These are phyloP conservation scores for Stagonosporopsis cucurbitacearum DNA, from an alignment of 2,329 filamentous ascomycete species.

Conservation along the genomic window DNA sequence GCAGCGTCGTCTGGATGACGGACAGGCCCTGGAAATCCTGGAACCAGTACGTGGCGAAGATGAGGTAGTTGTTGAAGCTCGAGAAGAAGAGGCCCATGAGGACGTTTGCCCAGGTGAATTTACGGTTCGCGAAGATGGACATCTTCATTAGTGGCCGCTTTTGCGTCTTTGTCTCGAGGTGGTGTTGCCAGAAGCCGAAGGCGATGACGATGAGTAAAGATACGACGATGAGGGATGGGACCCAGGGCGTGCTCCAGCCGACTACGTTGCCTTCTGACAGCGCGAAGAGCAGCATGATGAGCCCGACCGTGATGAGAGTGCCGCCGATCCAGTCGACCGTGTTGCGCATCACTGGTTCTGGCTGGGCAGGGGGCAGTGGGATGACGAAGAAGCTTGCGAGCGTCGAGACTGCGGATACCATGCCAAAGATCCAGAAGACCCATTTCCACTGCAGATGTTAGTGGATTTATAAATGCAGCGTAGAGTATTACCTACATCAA, in stretches of 20 bases:
- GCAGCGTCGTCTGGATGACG: conserved; percentile 70
- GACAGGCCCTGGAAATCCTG: conserved; percentile 69
- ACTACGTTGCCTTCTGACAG: conserved; percentile 73
- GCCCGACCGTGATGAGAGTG: conserved; percentile 65
- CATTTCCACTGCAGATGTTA: conserved; percentile 34
- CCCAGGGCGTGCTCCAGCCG: conserved; percentile 70
- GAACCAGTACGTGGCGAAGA: conserved; percentile 74
- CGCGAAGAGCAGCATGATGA: conserved; percentile 69
- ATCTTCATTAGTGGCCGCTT: conserved; percentile 69
- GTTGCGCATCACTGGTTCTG: conserved; percentile 46
- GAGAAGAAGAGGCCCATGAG: conserved; percentile 72
- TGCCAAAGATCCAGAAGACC: conserved; percentile 63
- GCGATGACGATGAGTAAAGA: conserved; percentile 62
- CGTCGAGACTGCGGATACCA: conserved; percentile 64
- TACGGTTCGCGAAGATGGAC: conserved; percentile 65
- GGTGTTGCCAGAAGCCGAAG: conserved; percentile 68
- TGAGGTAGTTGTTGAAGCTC: conserved; percentile 70
- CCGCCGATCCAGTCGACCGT: conserved; percentile 73
- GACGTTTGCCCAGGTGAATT: conserved; percentile 68
- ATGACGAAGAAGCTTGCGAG: conserved; percentile 66
- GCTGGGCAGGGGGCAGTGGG: conserved; percentile 55
- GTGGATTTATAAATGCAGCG: neutral
- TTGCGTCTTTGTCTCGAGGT: conserved; percentile 61
- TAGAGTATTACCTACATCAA: conserved; percentile 11
- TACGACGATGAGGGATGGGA: conserved; percentile 65